Base-by-base conservation (phyloP, 2,329 filamentous ascomycete genomes). In the Juglanconis sp. region DNA sequence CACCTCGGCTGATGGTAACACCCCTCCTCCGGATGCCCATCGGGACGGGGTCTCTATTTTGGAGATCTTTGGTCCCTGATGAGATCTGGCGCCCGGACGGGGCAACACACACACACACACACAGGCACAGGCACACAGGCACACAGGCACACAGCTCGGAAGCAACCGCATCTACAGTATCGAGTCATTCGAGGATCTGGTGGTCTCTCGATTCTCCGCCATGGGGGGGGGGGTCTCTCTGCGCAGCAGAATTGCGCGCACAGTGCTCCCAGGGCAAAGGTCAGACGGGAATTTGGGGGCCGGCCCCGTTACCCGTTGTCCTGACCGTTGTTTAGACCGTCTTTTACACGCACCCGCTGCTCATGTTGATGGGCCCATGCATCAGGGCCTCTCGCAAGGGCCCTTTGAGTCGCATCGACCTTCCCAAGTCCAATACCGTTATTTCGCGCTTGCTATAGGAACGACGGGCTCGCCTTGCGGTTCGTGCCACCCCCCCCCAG, bases 261-360 rank as follows among this genome's bases (percentile, higher is more conserved):
- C 53, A 55, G 53, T 59, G 53, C 35, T 51, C 38, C 31, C 24
- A 24, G 24, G 24, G 44, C 44, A 17, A 30, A 17, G 51, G 17
- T 31, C 35, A 36, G 46, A 17, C 24, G 42, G 40, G 42, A 34
- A 34, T 24, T 32, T 46, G 51, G 31, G 30, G 47, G 44, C 53
- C 54, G 57, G 53, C 54, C 53, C 59, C 59, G 59, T 61, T 57
- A 57, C n/a, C 61, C 59, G 53, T 53, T 54, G 54, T 53, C 54
- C 53, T 52, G 59, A 56, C 61, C 57, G 50, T 61, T 57, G 46
- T 61, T 57, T 58, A 63, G 61, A 63, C 61, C 61, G 61, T 63
- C 61, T 63, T 63, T 63, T 63, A 50, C 47, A 42, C 52, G 50
- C 49, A 53, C 48, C 57, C 44, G 53, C 38, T 32, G 32, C 35